These are phyloP conservation scores for Pleurozium schreberi DNA, from an alignment of 225 moss, liverwort and hornwort genomes.

Conservation along the genomic window DNA sequence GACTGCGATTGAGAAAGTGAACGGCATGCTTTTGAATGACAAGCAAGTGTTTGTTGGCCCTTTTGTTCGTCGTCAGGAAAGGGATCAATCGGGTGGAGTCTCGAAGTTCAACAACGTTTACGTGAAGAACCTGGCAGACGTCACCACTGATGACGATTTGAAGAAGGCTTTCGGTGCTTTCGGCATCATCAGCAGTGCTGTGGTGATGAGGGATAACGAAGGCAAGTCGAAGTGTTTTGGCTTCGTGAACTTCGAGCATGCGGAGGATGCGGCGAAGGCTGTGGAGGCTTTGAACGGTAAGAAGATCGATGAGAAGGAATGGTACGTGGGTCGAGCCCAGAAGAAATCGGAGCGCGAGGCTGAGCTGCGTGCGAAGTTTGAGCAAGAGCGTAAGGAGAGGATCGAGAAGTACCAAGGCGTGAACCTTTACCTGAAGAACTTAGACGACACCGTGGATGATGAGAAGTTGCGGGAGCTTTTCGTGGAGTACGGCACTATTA, in stretches of 20 bases:
- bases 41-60: slow-evolving; percentile 92
- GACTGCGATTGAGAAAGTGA: slow-evolving; percentile 84
- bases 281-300: slow-evolving; percentile 82
- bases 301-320: slow-evolving; percentile 86
- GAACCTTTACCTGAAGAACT: slow-evolving; percentile 85
- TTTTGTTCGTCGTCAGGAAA: slow-evolving; percentile 91
- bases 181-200: slow-evolving; percentile 68
- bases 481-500: slow-evolving; percentile 76
- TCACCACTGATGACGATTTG: slow-evolving; percentile 43
- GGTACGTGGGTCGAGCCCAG: slow-evolving; percentile 91
- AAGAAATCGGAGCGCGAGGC: slow-evolving; percentile 96
- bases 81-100: slow-evolving; percentile 71
- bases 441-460: slow-evolving; percentile 87
- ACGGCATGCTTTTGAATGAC: slow-evolving; percentile 88
- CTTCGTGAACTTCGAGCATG: slow-evolving; percentile 89
- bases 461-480: slow-evolving; percentile 89
- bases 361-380: slow-evolving; percentile 85
- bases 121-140: slow-evolving; percentile 48
- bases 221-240: slow-evolving; percentile 99
- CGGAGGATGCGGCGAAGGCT: slow-evolving; percentile 77
- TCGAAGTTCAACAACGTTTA: slow-evolving; percentile 95
- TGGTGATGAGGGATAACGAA: slow-evolving; percentile 86
- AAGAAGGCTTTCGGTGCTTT: slow-evolving; percentile 37
- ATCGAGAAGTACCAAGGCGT: slow-evolving; percentile 98
- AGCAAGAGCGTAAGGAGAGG: slow-evolving; percentile 94